Evolutionary conservation across 2,329 filamentous ascomycete species (phyloP), one percentile per base, ranked within the genome.

Genomic region (Pezicula neosporulosa): DNA sequence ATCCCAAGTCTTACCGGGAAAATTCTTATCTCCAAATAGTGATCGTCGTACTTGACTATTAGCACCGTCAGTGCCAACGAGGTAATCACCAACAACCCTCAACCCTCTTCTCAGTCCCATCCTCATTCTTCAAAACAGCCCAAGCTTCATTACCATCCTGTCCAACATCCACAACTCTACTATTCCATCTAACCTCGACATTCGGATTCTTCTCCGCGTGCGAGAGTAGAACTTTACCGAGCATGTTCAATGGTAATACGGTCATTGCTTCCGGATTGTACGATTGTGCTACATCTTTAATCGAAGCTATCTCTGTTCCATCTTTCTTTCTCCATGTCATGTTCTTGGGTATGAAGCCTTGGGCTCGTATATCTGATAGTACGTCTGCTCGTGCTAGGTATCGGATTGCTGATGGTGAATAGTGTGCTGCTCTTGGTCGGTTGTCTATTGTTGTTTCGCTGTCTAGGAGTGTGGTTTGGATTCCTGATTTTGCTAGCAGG

Each of bases 371-470:
- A 58, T 77, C 72, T n/a, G 76, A 73, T 16, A 85, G 67, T 10
- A 86, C 74, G 1, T 82, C 82, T 0, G 82, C 82, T n/a, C 78
- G 74, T 38, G 70, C 63, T 45, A 87, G 73, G 52, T 83, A 81
- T 37, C 77, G 77, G 41, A 82, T 75, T 1, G 81, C 81, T 1
- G 81, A 74, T 0, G 78, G 72, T 3, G 77, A 80, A 62, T 85
- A 85, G 65, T 85, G 80, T 3, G 82, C 79, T 13, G 83, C 83
- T 27, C 83, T 79, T 0, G 83, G 83, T 51, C 81, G 80, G 51
- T 77, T 71, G 67, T 84, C 80, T 43, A 85, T 71, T 49, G 76
- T 69, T 24, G 72, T 63, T 2, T 76, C 72, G 3, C 76, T 76
- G 59, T 87, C 83, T 48, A 86, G 69, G 19, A 83, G 70, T 21